Evolutionary conservation across 177 flowering plant species (phyloP), one percentile per base, ranked within the genome.

Genomic region (Telopea speciosissima): DNA sequence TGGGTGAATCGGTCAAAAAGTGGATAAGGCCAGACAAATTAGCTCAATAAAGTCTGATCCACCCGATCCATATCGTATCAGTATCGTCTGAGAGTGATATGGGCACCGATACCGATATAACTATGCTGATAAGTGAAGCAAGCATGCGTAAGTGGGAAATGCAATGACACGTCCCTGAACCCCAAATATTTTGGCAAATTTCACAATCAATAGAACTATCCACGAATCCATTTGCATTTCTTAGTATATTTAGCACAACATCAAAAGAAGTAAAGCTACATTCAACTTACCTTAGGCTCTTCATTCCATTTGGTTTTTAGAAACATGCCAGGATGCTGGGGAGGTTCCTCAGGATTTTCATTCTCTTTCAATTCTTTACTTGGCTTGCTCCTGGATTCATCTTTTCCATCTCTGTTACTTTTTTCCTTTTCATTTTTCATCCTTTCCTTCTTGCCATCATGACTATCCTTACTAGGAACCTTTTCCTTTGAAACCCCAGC

Each of bases 271-370:
- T 21, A 12, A 36, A 54, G 45, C 31, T 3, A 67, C n/a, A 28
- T 16, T 73, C 16, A 71, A 85, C 90, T 56, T 80, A 92, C 98
- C 75, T 90, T 92, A 73, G 88, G 79, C 67, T 81, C 88, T 75
- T 85, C 88, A 85, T 70, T 80, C 70, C 81, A 74, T 74, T 84
- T 90, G 24, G 91, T 94, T 77, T 83, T 83, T 63, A 94, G 72
- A 80, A 94, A 70, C 44, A 90, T 75, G 45, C 98, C 98, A 72
- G 97, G 92, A 63, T 87, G 87, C 62, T 83, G 83, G 70, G 97
- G 97, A 78, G 87, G 89, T 44, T 90, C 97, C 42, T 89, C 93
- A 44, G 73, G 58, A 79, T 78, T 88, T 65, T 74, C 86, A 82
- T 87, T 90, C 63, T 88, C 91, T 70, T 84, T 89, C 60, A 70